Evolutionary conservation across 345 rosid genomes (phyloP).

Genomic region (Adansonia digitata): DNA sequence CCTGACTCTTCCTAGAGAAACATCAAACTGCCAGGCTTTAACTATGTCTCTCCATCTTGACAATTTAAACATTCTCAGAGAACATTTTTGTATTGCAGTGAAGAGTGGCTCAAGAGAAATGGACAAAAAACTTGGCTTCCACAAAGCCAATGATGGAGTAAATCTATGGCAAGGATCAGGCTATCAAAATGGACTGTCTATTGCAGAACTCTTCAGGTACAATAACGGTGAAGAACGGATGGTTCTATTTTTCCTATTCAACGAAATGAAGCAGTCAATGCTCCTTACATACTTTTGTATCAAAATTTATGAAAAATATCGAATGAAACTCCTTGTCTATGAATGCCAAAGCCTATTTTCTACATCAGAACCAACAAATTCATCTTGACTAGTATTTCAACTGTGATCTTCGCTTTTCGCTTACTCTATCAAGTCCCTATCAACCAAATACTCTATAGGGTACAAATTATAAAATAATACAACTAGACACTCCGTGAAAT

Average conservation of each 20-base stretch:
- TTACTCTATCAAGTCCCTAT: background rate
- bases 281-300: background rate
- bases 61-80: background rate
- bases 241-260: constrained; percentile 67
- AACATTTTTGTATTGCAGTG: constrained; percentile 32
- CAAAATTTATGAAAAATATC: background rate
- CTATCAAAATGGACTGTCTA: constrained; percentile 81
- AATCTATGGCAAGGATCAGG: constrained; percentile 68
- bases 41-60: background rate
- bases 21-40: background rate
- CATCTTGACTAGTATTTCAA: background rate
- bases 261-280: constrained; percentile 43
- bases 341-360: background rate
- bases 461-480: background rate
- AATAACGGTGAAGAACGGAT: constrained; percentile 86
- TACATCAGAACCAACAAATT: background rate
- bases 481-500: background rate
- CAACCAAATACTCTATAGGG: background rate
- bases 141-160: constrained; percentile 63
- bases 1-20: background rate
- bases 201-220: constrained; percentile 77
- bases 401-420: background rate
- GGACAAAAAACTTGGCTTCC: constrained; percentile 44
- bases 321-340: background rate
- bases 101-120: constrained; percentile 88